Conservation (phyloP, 768 basidiomycete genomes). For the Paxillus ammoniavirescens region DNA sequence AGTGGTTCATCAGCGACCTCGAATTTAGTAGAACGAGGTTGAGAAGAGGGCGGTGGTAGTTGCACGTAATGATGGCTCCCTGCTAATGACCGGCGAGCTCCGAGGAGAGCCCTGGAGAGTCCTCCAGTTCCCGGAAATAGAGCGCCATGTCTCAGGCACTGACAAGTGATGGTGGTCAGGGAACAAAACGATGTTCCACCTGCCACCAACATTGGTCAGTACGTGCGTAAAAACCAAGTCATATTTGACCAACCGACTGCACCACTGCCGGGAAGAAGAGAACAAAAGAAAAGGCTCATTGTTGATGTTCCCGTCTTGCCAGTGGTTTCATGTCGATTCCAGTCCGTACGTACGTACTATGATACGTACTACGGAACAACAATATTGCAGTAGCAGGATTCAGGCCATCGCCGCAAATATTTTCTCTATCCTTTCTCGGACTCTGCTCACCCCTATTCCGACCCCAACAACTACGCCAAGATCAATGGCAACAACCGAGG, state of each 20-base stretch:
- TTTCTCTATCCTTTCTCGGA: constrained; percentile 19
- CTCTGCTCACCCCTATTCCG: constrained; percentile 21
- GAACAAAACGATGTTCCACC: constrained; percentile 2
- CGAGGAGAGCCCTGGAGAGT: constrained; percentile 17
- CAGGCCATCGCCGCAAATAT: constrained; percentile 18
- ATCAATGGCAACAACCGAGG: constrained; percentile 70
- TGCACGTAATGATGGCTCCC: constrained; percentile 19
- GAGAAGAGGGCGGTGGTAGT: background rate
- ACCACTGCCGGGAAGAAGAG: background rate
- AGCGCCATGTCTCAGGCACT: background rate
- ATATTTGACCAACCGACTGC: too few species aligned
- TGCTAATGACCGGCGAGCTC: constrained; percentile 10
- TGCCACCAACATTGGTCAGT: background rate
- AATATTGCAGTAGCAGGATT: background rate
- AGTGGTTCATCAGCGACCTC: background rate
- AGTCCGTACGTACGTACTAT: background rate
- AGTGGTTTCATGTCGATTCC: too few species aligned
- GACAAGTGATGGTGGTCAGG: background rate
- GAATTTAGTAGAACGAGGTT: background rate
- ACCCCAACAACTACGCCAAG: constrained; percentile 38
- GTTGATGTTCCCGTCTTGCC: background rate
- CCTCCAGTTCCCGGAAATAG: background rate
- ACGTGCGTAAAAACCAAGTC: background rate
- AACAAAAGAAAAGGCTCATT: too few species aligned
- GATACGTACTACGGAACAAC: too few species aligned